These are phyloP conservation scores for Candolleomyces efflorescens DNA, from an alignment of 768 basidiomycete species.

Conservation along the genomic window DNA sequence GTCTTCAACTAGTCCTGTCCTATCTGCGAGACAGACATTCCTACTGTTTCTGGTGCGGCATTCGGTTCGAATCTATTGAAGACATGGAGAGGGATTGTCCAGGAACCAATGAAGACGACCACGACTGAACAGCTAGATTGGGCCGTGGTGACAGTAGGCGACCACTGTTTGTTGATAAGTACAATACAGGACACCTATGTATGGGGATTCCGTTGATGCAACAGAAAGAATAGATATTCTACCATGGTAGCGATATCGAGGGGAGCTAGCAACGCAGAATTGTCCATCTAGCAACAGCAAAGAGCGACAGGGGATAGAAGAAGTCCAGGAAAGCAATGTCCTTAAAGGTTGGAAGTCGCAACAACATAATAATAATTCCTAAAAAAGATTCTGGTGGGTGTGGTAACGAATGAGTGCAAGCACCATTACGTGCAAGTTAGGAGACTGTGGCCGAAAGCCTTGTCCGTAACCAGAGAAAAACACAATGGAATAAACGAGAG, in stretches of 20 bases:
- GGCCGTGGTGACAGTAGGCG: neutral
- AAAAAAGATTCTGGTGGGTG: no score
- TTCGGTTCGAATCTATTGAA: slow-evolving; percentile 57
- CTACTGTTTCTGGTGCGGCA: slow-evolving; percentile 91
- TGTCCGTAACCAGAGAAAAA: neutral
- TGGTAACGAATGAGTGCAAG: no score
- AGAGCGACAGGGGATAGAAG: neutral
- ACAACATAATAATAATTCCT: neutral
- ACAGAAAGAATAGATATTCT: neutral
- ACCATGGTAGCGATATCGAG: neutral
- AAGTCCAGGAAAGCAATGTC: neutral
- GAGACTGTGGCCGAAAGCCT: no score
- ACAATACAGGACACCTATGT: neutral
- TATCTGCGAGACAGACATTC: slow-evolving; percentile 69
- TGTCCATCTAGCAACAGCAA: neutral
- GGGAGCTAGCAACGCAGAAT: neutral
- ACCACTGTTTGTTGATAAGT: neutral
- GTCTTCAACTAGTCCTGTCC: slow-evolving; percentile 59
- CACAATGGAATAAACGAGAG: neutral
- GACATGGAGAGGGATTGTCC: slow-evolving; percentile 69
- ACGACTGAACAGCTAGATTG: slow-evolving; percentile 49
- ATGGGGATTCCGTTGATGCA: neutral
- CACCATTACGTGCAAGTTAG: no score
- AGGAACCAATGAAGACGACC: slow-evolving; percentile 70
- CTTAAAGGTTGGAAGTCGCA: neutral